phyloP scores from a whole-genome alignment of 495 filamentous ascomycete genomes.

The Trichocladium antarcticum region DNA sequence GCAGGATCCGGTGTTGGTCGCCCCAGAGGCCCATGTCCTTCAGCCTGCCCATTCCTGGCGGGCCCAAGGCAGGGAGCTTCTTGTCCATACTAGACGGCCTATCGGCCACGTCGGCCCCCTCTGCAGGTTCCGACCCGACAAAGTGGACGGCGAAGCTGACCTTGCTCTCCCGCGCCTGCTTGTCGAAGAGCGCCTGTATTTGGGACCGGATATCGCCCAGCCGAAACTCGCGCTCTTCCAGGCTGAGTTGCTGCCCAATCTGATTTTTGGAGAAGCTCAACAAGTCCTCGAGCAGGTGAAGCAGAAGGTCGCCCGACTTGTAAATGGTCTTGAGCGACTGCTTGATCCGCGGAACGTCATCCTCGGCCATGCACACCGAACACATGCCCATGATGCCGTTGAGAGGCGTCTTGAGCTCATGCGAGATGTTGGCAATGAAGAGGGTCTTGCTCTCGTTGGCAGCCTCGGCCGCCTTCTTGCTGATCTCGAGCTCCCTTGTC shows the following conservation, averaged over 20 bases:
- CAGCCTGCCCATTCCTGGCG: conserved; percentile 49
- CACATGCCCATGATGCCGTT: conserved; percentile 93
- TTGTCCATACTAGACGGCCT: conserved; percentile 24
- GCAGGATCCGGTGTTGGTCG: conserved; percentile 79
- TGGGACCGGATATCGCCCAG: conserved; percentile 70
- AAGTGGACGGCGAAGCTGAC: conserved; percentile 65
- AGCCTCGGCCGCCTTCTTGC: conserved; percentile 81
- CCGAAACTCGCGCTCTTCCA: conserved; percentile 80
- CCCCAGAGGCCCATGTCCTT: conserved; percentile 73
- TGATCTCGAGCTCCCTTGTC: conserved; percentile 73
- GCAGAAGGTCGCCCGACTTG: conserved; percentile 76
- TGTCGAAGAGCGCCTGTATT: conserved; percentile 73
- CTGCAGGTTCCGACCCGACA: conserved; percentile 38
- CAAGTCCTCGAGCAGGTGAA: conserved; percentile 82
- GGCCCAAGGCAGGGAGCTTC: conserved; percentile 42
- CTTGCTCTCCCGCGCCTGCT: conserved; percentile 67
- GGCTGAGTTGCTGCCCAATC: conserved; percentile 61
- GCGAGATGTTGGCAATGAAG: conserved; percentile 93
- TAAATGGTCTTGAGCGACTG: conserved; percentile 76
- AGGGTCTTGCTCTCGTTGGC: conserved; percentile 91
- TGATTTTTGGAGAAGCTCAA: conserved; percentile 91
- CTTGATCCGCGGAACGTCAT: conserved; percentile 63
- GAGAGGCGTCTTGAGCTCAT: conserved; percentile 83
- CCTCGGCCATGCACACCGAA: conserved; percentile 81
- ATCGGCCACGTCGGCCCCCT: conserved; percentile 25